These are phyloP conservation scores for Barnettozyma populi DNA, from an alignment of 805 yeast species.

Conservation along the genomic window DNA sequence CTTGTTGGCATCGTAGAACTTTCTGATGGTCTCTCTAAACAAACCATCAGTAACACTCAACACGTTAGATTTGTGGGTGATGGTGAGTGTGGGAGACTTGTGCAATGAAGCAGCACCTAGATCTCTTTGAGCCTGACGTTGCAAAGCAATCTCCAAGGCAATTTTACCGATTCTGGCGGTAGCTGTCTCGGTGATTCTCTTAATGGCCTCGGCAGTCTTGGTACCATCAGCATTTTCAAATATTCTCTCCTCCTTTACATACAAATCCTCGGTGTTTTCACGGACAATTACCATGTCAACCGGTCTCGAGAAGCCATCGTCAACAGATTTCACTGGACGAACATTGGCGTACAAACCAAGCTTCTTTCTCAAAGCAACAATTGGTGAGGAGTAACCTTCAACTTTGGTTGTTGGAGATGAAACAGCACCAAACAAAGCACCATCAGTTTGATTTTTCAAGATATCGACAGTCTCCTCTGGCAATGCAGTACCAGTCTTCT, in stretches of 20 bases:
- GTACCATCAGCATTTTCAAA: conserved; percentile 75
- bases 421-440: conserved; percentile 97
- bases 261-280: conserved; percentile 97
- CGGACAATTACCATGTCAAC: conserved; percentile 98
- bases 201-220: conserved; percentile 94
- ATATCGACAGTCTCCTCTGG: conserved; percentile 87
- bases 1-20: conserved; percentile 43
- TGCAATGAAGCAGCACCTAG: conserved; percentile 51
- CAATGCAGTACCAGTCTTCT: conserved; percentile 90
- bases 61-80: conserved; percentile 95
- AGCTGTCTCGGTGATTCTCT: conserved; percentile 89
- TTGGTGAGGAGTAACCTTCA: conserved; percentile 95
- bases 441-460: conserved; percentile 80
- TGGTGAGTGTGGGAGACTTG: conserved; percentile 64
- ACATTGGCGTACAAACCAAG: conserved; percentile 94
- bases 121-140: conserved; percentile 76
- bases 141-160: conserved; percentile 89
- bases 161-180: conserved; percentile 80
- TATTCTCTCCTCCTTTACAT: conserved; percentile 86
- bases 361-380: conserved; percentile 96
- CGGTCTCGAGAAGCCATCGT: conserved; percentile 68
- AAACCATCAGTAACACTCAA: conserved; percentile 89
- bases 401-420: conserved; percentile 92
- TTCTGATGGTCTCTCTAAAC: conserved; percentile 76
- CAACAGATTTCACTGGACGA: conserved; percentile 94